Conservation (phyloP, 202 grass and related monocot species). For the Sporobolus alterniflorus region DNA sequence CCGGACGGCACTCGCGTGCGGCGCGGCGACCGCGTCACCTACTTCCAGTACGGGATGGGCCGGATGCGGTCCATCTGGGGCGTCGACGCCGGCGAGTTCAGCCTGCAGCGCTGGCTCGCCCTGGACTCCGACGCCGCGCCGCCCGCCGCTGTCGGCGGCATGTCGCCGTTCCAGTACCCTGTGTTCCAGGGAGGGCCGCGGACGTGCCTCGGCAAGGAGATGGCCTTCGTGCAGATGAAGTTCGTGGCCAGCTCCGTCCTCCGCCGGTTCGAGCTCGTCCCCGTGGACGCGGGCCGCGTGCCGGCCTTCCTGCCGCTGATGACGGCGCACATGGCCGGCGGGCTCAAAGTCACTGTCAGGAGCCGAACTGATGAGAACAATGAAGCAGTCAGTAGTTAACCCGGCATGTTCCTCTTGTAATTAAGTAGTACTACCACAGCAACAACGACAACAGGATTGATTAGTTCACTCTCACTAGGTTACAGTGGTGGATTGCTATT, state of each 20-base stretch:
- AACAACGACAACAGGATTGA: background rate
- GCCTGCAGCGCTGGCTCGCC: constrained; percentile 59
- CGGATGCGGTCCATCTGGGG: constrained; percentile 88
- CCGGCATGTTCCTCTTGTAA: no score
- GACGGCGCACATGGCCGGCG: constrained; percentile 85
- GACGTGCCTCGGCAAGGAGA: constrained; percentile 91
- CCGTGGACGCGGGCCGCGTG: constrained; percentile 41
- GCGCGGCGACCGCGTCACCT: constrained; percentile 77
- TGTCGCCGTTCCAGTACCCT: constrained; percentile 87
- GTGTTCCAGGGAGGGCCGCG: constrained; percentile 90
- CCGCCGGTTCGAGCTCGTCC: constrained; percentile 56
- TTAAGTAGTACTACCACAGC: constrained; percentile 21
- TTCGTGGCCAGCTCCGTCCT: constrained; percentile 77
- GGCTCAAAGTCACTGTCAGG: constrained; percentile 66
- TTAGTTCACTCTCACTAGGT: background rate
- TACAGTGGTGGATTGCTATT: background rate
- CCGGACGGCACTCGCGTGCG: constrained; percentile 76
- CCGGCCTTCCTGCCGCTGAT: constrained; percentile 75
- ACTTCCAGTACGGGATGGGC: constrained; percentile 97
- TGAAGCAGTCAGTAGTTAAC: background rate
- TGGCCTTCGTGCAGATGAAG: constrained; percentile 98
- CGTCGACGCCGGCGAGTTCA: constrained; percentile 58
- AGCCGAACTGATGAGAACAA: background rate
- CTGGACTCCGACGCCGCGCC: background rate
- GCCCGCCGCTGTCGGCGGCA: background rate